Base-by-base conservation (phyloP, 805 yeast genomes). In the Starmerella scarabaei region DNA sequence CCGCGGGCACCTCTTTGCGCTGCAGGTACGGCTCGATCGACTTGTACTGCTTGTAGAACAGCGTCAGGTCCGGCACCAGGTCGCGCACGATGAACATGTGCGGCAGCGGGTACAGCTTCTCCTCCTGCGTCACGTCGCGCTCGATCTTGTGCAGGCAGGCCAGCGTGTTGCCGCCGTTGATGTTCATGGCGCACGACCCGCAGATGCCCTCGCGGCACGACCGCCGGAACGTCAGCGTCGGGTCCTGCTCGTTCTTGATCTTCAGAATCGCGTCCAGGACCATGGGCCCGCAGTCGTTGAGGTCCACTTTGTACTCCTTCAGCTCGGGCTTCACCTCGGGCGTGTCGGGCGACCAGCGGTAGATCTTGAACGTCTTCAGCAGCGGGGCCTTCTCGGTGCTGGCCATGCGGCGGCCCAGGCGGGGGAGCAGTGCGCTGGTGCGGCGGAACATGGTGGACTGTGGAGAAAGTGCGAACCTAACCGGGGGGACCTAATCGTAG, bases 131-230 rank as follows among this genome's bases (percentile, higher is more conserved):
- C 26, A 69, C 65, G 63, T 86, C 80, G 54, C 75, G 73, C 62
- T 91, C 94, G 57, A 91, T 85, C 63, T 83, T 79, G 70, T 96
- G 85, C 53, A 91, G 68, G 68, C 98, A 91, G 28, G 98, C 98
- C 53, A 91, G 72, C 24, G 98, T 91, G 73, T 91, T 91, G 62
- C 80, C 73, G 53, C 98, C 98, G 50, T 93, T 94, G 63, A 91
- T 91, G 71, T 91, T 91, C 98, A 91, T 91, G 53, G 98, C 98
- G 70, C 98, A 91, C 5, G 97, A 88, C 41, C 98, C 98, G 70
- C 98, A 91, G 52, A 91, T 91, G 56, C 98, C 98, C 68, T 91
- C 98, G 69, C 98, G 84, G 69, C 98, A 91, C 33, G 96, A 85
- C 66, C 98, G 79, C 69, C 98, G 79, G 66, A 91, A 82, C 4